Percentiles rank a stretch among this genome's conserved stretches.
Conservation (phyloP, 2,329 filamentous ascomycete species). For the Gaeumannomyces sp. region DNA sequence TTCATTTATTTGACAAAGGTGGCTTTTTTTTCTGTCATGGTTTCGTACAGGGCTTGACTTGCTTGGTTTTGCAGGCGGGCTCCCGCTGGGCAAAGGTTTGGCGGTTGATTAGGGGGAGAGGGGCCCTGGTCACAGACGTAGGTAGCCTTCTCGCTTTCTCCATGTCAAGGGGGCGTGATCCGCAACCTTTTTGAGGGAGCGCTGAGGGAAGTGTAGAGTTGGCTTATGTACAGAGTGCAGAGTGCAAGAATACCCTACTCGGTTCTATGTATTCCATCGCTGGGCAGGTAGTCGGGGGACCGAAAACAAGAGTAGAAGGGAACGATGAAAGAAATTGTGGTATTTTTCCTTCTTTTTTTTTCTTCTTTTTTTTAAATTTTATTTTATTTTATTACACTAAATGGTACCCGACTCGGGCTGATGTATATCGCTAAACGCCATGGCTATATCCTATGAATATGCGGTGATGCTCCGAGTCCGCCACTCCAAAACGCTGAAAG, state of each 20-base stretch:
- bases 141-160: too few relatives aligned
- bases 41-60: not conserved
- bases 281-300: not conserved
- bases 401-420: not conserved
- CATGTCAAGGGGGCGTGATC: too few relatives aligned
- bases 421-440: conserved; percentile 5
- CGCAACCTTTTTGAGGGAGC: too few relatives aligned
- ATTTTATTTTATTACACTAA: not conserved
- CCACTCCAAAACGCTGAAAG: not conserved
- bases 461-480: not conserved
- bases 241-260: not conserved
- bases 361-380: not conserved
- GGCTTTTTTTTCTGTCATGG: not conserved
- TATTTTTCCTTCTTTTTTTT: not conserved
- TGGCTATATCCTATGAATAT: conserved; percentile 1
- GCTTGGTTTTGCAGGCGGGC: too few relatives aligned
- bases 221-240: not conserved
- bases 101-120: too few relatives aligned
- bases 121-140: too few relatives aligned
- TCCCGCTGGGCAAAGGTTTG: too few relatives aligned
- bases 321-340: not conserved
- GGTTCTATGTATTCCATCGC: not conserved
- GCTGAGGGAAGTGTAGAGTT: not conserved
- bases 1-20: not conserved
- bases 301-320: not conserved